Evolutionary conservation across 805 yeast species (phyloP).

Genomic region (Cyberlindnera japonica): DNA sequence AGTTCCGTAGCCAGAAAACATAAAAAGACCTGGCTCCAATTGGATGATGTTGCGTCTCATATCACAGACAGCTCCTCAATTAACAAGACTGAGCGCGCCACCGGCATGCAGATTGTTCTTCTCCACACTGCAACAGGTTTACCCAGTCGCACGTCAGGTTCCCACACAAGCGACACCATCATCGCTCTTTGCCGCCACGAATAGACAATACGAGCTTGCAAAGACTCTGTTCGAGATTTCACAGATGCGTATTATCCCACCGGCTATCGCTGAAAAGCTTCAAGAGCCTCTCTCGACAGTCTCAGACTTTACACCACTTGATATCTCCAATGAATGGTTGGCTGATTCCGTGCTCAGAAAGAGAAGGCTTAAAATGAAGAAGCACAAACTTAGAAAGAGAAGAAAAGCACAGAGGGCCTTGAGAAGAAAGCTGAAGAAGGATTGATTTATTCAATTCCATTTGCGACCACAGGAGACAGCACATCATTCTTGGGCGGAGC

Average conservation of each 20-base stretch:
- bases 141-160: slow-evolving; percentile 12
- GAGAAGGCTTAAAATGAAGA: slow-evolving; percentile 94
- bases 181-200: slow-evolving; percentile 5
- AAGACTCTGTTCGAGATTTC: slow-evolving; percentile 14
- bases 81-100: background rate
- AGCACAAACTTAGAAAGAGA: slow-evolving; percentile 95
- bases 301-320: slow-evolving; percentile 1
- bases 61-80: slow-evolving; percentile 4
- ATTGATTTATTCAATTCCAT: slow-evolving; percentile 9
- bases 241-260: slow-evolving; percentile 23
- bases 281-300: slow-evolving; percentile 13
- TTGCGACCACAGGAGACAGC: background rate
- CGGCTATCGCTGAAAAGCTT: slow-evolving; percentile 19
- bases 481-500: no score
- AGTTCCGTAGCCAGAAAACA: background rate
- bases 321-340: slow-evolving; percentile 12
- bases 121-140: slow-evolving; percentile 14
- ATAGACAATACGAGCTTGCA: slow-evolving; percentile 10
- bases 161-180: slow-evolving; percentile 7
- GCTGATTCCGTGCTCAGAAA: slow-evolving; percentile 74
- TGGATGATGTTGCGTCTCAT: slow-evolving; percentile 7
- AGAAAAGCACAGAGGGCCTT: slow-evolving; percentile 87
- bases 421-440: slow-evolving; percentile 50
- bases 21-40: background rate
- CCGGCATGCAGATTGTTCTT: slow-evolving; percentile 2